Evolutionary conservation across 1,284 basidiomycete species (phyloP), one percentile per base, ranked within the genome.

Genomic region (Moesziomyces sp.): DNA sequence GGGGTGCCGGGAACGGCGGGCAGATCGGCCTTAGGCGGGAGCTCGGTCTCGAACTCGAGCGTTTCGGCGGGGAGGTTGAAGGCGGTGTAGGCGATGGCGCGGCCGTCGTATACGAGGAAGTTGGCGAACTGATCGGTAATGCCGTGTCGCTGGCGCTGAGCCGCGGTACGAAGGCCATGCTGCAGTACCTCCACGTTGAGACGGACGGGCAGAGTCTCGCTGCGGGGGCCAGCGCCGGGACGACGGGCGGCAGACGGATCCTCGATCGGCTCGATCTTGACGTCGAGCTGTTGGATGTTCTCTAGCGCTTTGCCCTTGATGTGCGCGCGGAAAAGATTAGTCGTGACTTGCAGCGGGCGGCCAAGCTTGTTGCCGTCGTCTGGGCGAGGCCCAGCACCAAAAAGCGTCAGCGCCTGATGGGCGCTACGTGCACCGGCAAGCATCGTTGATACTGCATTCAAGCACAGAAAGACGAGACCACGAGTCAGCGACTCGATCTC

Each of bases 321-420:
- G 10, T 9, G 11, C 1, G 52, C 21, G 2, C 9, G 13, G 60
- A 61, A 77, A 5, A 75, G 43, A 33, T 75, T 74, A 40, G 65
- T 63, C 7, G 43, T 21, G 23, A 79, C 58, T 3, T 28, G 19
- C 40, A 79, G 58, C 2, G 46, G 13, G 4, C 66, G 58, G 6
- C 77, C 77, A 8, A 47, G 48, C 43, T 59, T 76, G 30, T 74
- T 77, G n/a, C 75, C 75, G 8, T 6, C 24, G 43, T 79, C 75
- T 13, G 77, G 77, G 24, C 73, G 63, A 8, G 58, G 52, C 5
- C 52, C 70, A 26, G 66, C 58, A 19, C 64, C 64, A 47, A 42
- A 72, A 11, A 72, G 48, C 16, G 55, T 63, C 16, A 72, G 47
- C 16, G 59, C 21, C 21, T 21, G 21, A 21, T 21, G 21, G 21